Percentiles rank a stretch among this genome's conserved stretches.
phyloP scores from a whole-genome alignment of 73 alveolate species.

The Tetrahymena malaccensis region DNA sequence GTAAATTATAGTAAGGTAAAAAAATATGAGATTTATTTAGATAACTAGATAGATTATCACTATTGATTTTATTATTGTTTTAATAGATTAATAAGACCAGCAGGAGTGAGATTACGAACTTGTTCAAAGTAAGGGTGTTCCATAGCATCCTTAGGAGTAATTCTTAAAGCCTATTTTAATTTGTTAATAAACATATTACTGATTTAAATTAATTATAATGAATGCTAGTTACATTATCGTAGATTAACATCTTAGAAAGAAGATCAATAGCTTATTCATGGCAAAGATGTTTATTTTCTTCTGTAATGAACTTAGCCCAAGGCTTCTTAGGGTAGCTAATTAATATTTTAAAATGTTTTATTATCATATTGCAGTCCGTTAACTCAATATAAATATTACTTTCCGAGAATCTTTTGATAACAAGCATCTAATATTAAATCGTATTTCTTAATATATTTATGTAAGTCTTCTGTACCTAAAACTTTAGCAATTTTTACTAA shows the following conservation, averaged over 20 bases:
- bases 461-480: constrained; percentile 80
- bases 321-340: constrained; percentile 29
- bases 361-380: neutral
- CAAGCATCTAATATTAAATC: constrained; percentile 49
- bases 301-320: constrained; percentile 60
- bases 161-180: constrained; percentile 50
- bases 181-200: neutral
- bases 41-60: neutral
- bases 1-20: neutral
- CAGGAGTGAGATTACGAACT: constrained; percentile 30
- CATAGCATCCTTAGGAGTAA: constrained; percentile 93
- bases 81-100: neutral
- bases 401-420: constrained; percentile 44
- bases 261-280: constrained; percentile 91
- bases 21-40: neutral
- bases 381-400: neutral
- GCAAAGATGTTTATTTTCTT: constrained; percentile 79
- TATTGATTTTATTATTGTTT: neutral
- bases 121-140: constrained; percentile 90
- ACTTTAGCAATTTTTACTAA: constrained; percentile 92
- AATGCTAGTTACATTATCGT: constrained; percentile 69
- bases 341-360: neutral
- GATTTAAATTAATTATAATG: too few relatives aligned
- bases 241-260: constrained; percentile 86
- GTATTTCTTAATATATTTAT: constrained; percentile 37